A percentile compares a stretch with the other conserved stretches of the same genome.
These are phyloP conservation scores for Paramyrothecium roridum DNA, from an alignment of 2,329 filamentous ascomycete genomes.

Conservation along the genomic window DNA sequence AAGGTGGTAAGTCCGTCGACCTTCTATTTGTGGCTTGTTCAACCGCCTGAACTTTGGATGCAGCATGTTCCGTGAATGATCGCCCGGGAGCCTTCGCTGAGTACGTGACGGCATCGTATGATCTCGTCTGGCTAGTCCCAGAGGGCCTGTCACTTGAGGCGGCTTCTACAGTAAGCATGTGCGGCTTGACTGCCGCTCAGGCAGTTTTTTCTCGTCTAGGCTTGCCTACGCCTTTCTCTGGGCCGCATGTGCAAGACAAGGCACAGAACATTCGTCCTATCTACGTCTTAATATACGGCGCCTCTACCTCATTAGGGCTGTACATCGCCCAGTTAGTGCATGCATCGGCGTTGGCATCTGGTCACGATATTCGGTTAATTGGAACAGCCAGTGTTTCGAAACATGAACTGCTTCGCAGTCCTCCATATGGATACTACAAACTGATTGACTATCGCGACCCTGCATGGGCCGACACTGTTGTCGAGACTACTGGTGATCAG, in stretches of 20 bases:
- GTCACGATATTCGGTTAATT: slow-evolving; percentile 16
- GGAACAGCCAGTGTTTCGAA: slow-evolving; percentile 23
- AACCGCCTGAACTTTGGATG: too few relatives aligned
- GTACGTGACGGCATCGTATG: slow-evolving; percentile 27
- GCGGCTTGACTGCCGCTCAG: slow-evolving; percentile 40
- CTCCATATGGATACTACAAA: slow-evolving; percentile 32
- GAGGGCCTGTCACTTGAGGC: slow-evolving; percentile 25
- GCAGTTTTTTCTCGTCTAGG: slow-evolving; percentile 33
- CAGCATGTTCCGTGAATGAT: slow-evolving; percentile 35
- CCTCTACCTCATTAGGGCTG: slow-evolving; percentile 28
- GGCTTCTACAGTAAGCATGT: slow-evolving; percentile 36
- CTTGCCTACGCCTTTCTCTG: slow-evolving; percentile 27
- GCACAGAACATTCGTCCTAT: neutral
- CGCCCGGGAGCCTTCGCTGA: slow-evolving; percentile 43
- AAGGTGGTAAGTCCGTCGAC: slow-evolving; percentile 24
- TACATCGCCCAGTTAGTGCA: slow-evolving; percentile 27
- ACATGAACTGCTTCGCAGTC: slow-evolving; percentile 18
- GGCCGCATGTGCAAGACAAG: accelerated
- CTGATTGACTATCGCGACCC: slow-evolving; percentile 34
- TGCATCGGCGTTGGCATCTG: slow-evolving; percentile 2
- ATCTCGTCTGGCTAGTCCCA: slow-evolving; percentile 35
- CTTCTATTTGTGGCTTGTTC: slow-evolving; percentile 24
- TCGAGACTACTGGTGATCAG: slow-evolving; percentile 10
- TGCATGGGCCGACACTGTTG: slow-evolving; percentile 28
- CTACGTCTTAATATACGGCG: slow-evolving; percentile 26